Percentiles rank a stretch among this genome's conserved stretches.
Evolutionary conservation across 1,284 basidiomycete genomes (phyloP).

Genomic region (Neonothopanus nambi): DNA sequence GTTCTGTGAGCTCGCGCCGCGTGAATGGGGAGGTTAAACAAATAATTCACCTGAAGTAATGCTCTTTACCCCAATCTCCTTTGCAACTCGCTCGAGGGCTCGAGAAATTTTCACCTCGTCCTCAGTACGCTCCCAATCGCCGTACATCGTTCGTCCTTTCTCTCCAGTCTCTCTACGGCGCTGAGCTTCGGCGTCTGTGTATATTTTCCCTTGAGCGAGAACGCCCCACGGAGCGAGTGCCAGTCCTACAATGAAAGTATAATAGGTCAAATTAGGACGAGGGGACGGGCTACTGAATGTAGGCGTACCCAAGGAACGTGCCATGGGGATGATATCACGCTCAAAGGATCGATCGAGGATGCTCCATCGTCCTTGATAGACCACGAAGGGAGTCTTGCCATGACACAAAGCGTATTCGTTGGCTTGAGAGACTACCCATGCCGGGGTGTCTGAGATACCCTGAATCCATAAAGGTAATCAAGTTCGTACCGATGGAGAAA

Average conservation of each 20-base stretch:
- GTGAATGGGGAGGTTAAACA: no score
- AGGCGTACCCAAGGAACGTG: conserved; percentile 40
- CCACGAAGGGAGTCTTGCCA: conserved; percentile 47
- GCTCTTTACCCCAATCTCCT: conserved; percentile 2
- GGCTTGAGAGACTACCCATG: conserved; percentile 44
- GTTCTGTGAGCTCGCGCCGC: not conserved
- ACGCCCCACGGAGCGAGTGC: conserved; percentile 26
- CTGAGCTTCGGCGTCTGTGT: conserved; percentile 49
- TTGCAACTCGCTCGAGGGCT: conserved; percentile 4
- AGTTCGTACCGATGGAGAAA: not conserved
- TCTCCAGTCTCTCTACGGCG: conserved; percentile 38
- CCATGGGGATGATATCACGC: conserved; percentile 58
- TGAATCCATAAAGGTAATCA: conserved; percentile 8
- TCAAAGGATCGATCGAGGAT: conserved; percentile 51
- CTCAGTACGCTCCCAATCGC: conserved; percentile 42
- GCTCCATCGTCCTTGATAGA: conserved; percentile 58
- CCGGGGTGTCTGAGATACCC: conserved; percentile 44
- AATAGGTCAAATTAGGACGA: not conserved
- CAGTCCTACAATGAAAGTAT: not conserved
- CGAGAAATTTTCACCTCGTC: conserved; percentile 38
- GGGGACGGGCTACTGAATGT: not conserved
- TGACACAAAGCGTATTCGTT: conserved; percentile 45
- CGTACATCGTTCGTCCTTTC: conserved; percentile 34
- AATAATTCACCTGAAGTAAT: conserved; percentile 1
- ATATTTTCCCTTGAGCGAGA: conserved; percentile 47